Conservation (phyloP, 768 basidiomycete species). For the Russula brevipes region DNA sequence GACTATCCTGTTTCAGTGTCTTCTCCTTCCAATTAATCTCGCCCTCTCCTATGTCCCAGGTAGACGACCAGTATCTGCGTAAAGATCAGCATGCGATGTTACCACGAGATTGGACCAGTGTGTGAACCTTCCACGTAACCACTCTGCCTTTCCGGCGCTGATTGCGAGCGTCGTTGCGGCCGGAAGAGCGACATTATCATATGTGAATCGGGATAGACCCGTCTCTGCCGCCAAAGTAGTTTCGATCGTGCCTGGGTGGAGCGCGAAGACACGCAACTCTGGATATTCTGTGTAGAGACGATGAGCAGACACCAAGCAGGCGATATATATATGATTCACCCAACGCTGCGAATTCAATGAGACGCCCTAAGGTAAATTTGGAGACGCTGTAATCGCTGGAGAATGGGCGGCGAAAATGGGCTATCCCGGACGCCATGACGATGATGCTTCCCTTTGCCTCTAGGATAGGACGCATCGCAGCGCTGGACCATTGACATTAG, state of each 20-base stretch:
- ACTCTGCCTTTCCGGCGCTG: conserved; percentile 15
- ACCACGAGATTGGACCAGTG: not conserved
- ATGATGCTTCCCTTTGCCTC: conserved; percentile 13
- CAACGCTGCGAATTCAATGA: conserved; percentile 7
- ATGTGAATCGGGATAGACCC: not conserved
- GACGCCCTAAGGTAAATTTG: conserved; percentile 8
- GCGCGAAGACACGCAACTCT: not conserved
- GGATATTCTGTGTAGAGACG: conserved; percentile 3
- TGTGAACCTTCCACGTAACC: conserved; percentile 14
- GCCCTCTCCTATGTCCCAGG: not conserved
- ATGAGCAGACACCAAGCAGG: too few species aligned
- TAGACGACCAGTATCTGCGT: conserved; percentile 42
- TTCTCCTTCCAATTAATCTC: not conserved
- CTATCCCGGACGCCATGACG: not conserved
- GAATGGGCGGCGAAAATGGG: conserved; percentile 3
- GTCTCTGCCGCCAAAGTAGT: not conserved
- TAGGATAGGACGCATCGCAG: not conserved
- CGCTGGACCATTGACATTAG: not conserved
- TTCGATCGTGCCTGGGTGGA: conserved; percentile 9
- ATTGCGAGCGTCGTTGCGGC: conserved; percentile 3
- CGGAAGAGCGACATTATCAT: conserved; percentile 1
- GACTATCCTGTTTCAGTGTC: not conserved
- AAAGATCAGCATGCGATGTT: conserved; percentile 31
- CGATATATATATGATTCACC: not conserved
- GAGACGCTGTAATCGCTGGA: conserved; percentile 4